These are phyloP conservation scores for Carex littledalei DNA, from an alignment of 176 grass and related monocot genomes.

Conservation along the genomic window DNA sequence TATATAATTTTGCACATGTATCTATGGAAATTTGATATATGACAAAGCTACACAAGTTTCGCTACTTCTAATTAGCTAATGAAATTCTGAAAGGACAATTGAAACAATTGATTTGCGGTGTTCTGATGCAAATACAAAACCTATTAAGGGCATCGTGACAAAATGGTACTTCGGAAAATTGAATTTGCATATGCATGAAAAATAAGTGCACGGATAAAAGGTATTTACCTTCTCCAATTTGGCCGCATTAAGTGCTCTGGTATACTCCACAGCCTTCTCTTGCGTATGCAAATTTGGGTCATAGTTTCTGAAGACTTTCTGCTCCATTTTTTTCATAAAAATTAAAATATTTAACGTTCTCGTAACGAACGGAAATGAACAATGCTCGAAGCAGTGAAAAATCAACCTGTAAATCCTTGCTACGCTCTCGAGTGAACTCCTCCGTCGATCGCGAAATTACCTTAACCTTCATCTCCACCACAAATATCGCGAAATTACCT, in stretches of 20 bases:
- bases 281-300: slow-evolving; percentile 72
- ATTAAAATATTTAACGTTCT: not conserved
- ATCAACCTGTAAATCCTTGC: slow-evolving; percentile 78
- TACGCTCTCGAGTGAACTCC: slow-evolving; percentile 85
- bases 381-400: not conserved
- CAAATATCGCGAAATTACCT: slow-evolving; percentile 50
- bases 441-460: slow-evolving; percentile 79
- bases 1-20: not conserved
- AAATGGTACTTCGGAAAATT: not conserved
- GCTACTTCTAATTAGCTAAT: not conserved
- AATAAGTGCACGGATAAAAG: not conserved
- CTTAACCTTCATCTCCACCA: slow-evolving; percentile 70
- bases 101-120: not conserved
- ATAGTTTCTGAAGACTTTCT: slow-evolving; percentile 97
- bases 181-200: slow-evolving; percentile 9
- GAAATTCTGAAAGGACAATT: not conserved
- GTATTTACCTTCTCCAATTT: slow-evolving; percentile 74
- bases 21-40: not conserved
- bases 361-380: not conserved
- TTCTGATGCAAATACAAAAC: not conserved
- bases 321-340: slow-evolving; percentile 4
- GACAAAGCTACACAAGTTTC: not conserved
- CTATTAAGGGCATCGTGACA: not conserved
- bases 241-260: slow-evolving; percentile 82
- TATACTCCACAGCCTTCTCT: slow-evolving; percentile 91